Base-by-base conservation (phyloP, 2,329 filamentous ascomycete genomes). In the Fusarium sp. region DNA sequence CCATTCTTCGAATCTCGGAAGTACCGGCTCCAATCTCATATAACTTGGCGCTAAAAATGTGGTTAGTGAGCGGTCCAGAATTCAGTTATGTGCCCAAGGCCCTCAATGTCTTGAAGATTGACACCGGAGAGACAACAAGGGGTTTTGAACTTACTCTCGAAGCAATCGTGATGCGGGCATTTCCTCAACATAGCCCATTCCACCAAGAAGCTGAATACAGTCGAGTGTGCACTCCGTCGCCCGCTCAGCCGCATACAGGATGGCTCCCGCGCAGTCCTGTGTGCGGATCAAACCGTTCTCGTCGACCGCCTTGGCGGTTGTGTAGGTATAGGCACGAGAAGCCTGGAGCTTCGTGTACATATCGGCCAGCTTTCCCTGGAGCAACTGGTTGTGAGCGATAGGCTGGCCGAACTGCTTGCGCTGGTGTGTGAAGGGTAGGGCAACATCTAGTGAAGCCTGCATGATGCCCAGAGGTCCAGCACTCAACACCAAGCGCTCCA, bases 11-110 rank as follows among this genome's bases (percentile, higher is more conserved):
- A 57, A 99, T 92, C 85, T 99, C 96, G 69, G 94, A 98, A 7
- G 96, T 98, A 11, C 96, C 96, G 10, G 96, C 96, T 4, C 96
- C 96, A 81, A 99, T 98, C 84, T 98, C 96, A 82, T 99, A 99
- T 69, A 99, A 82, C 81, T 92, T 92, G 41, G 90, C 90, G 83
- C 89, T 90, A 71, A 38, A 38, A 41, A 44, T 24, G 11, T 67
- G 14, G 62, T 68, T 20, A 63, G 78, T 85, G 80, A 83, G 81
- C 58, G 71, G 35, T 41, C 41, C 38, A 12, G 33, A 11, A 42
- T 26, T n/a, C 26, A 49, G 38, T 20, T 41, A 17, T 38, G 28
- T 36, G 20, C 26, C 39, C 36, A 49, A 24, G 18, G 35, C 54
- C 57, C 51, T 42, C 26, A 26, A 35, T 38, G 52, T 62, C 42